Conservation (phyloP, 345 rosid genomes). For the Orychophragmus violaceus region DNA sequence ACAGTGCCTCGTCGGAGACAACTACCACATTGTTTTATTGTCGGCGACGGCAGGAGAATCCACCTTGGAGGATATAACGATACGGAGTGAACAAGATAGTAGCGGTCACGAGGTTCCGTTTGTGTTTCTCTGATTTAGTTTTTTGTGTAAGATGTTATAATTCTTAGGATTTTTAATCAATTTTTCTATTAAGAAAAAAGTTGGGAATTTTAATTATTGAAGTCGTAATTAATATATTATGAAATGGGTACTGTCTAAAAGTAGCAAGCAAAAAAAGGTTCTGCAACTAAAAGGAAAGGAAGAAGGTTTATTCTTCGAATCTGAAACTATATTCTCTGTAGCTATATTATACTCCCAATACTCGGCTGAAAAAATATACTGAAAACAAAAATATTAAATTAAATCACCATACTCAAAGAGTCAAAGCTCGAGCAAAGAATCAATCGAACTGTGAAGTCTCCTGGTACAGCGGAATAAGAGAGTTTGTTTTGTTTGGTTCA, state of each 20-base stretch:
- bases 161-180: constrained; percentile 14
- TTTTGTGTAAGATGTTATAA: constrained; percentile 1
- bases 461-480: neutral
- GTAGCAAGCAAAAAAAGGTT: neutral
- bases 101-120: constrained; percentile 37
- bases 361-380: neutral
- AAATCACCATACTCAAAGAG: neutral
- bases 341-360: neutral
- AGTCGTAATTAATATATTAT: neutral
- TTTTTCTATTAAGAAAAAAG: neutral
- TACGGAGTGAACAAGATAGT: constrained; percentile 22
- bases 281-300: neutral
- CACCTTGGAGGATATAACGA: neutral
- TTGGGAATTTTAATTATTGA: neutral
- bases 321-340: neutral
- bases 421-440: neutral
- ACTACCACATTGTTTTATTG: constrained; percentile 29
- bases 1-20: constrained; percentile 49
- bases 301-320: neutral
- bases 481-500: neutral
- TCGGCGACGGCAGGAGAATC: neutral
- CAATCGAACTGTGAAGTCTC: neutral
- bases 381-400: neutral
- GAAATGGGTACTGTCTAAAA: neutral
- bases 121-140: constrained; percentile 50